Evolutionary conservation across 2,329 filamentous ascomycete genomes (phyloP), one percentile per base, ranked within the genome.

Genomic region (Penicillium janthinellum): DNA sequence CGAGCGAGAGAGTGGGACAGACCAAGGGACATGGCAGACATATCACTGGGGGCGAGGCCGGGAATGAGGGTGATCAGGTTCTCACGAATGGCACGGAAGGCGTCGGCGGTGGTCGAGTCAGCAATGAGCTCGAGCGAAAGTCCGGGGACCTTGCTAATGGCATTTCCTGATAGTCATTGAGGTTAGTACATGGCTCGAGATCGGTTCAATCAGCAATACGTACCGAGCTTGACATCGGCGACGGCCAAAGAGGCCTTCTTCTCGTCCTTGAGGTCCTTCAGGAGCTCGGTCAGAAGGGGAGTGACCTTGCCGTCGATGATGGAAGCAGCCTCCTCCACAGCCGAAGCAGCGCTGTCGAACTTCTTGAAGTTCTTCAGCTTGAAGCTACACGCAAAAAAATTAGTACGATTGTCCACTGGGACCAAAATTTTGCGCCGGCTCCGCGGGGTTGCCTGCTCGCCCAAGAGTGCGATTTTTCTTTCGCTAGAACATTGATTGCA

Each of bases 351-450:
- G 78, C 91, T 96, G 76, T 96, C 92, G 80, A 97, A 99, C 83
- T 98, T 98, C 79, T 91, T 84, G 79, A 99, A 98, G 78, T 94
- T 89, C 85, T 98, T 98, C 76, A 98, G 84, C 82, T 96, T 97
- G 71, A 99, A 82, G 79, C 90, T 94, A 64, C 52, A 57, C 6
- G 56, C 28, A 28, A 41, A 39, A 41, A 41, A 57, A 65, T 73
- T 71, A 75, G 69, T 61, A 57, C 57, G 53, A 59, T 53, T 58
- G 55, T 66, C 31, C 5, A 52, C 15, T 48, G 20, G 35, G 45
- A 65, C 64, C 62, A 64, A 70, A 68, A 38, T 67, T 73, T 74
- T 73, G 64, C 59, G 57, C 54, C 57, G 17, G 48, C 45, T 60
- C 41, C 49, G 54, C 41, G 37, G 55, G 48, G 45, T 39, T 6